phyloP scores from a whole-genome alignment of 1,284 basidiomycete species.

The Papiliotrema terrestris region DNA sequence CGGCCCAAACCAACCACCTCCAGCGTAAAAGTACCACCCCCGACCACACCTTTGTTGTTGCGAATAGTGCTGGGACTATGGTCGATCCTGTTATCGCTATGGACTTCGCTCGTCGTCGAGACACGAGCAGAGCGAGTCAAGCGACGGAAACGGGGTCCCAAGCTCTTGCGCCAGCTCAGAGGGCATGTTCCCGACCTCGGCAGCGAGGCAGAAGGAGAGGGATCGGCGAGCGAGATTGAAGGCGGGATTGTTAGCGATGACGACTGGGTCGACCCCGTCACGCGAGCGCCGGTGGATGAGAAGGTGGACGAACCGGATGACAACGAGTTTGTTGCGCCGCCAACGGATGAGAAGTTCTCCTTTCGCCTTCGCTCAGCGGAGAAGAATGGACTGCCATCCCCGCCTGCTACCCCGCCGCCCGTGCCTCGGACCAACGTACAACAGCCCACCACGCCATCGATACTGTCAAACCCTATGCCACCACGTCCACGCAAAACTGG shows the following conservation, averaged over 20 bases:
- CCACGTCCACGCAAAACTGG: constrained; percentile 12
- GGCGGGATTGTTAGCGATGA: constrained; percentile 14
- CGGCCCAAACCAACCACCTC: constrained; percentile 25
- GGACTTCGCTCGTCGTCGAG: constrained; percentile 43
- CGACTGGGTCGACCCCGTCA: constrained; percentile 44
- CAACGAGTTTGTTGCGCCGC: constrained; percentile 20
- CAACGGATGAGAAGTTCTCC: constrained; percentile 22
- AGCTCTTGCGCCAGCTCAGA: constrained; percentile 1
- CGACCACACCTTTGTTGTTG: constrained; percentile 38
- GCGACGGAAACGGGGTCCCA: constrained; percentile 3
- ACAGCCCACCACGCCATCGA: constrained; percentile 13
- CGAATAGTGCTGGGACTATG: constrained; percentile 40
- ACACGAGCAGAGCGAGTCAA: constrained; percentile 34
- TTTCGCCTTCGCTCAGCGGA: constrained; percentile 35
- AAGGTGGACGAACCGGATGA: constrained; percentile 15
- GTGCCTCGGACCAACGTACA: constrained; percentile 4
- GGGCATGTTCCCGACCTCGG: constrained; percentile 7
- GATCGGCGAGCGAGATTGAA: constrained; percentile 14
- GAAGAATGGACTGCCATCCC: constrained; percentile 11
- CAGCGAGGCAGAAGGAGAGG: constrained; percentile 11
- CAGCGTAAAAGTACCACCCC: constrained; percentile 39
- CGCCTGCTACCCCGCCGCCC: constrained; percentile 2
- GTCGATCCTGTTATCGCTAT: constrained; percentile 42
- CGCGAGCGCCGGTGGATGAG: constrained; percentile 29
- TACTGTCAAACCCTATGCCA: constrained; percentile 25